Percentiles rank a stretch among this genome's conserved stretches.
These are phyloP conservation scores for Cocos nucifera DNA, from an alignment of 176 grass and related monocot species.

Conservation along the genomic window DNA sequence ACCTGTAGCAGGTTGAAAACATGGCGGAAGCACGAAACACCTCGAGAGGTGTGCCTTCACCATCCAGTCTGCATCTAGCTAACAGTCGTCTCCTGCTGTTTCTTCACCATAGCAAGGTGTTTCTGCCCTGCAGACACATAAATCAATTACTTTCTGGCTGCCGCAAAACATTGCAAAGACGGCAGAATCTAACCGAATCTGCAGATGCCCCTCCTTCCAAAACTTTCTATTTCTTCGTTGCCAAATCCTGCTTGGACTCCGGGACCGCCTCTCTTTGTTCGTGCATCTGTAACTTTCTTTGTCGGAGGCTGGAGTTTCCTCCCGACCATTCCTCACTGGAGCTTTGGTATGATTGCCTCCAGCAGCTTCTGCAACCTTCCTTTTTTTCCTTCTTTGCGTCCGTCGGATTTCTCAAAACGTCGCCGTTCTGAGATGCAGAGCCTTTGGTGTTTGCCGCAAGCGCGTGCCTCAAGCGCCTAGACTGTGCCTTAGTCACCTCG, in stretches of 20 bases:
- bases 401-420: too few species aligned
- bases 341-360: not conserved
- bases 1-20: too few species aligned
- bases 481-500: too few species aligned
- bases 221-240: constrained; percentile 21
- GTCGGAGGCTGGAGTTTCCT: not conserved
- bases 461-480: too few species aligned
- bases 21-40: too few species aligned
- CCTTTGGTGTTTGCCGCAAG: too few species aligned
- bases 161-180: constrained; percentile 28
- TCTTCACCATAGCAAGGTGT: constrained; percentile 26
- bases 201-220: constrained; percentile 13
- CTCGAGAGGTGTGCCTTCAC: too few species aligned
- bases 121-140: constrained; percentile 17
- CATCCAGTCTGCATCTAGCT: too few species aligned
- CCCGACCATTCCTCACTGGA: not conserved
- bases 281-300: constrained; percentile 4
- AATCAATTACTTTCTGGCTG: constrained; percentile 15
- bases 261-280: not conserved
- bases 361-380: constrained; percentile 17
- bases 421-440: too few species aligned
- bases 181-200: constrained; percentile 11
- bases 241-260: constrained; percentile 17
- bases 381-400: constrained; percentile 23
- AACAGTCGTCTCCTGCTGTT: constrained; percentile 5